These are phyloP conservation scores for Verbascum thapsus DNA, from an alignment of 257 asterid genomes.

Conservation along the genomic window DNA sequence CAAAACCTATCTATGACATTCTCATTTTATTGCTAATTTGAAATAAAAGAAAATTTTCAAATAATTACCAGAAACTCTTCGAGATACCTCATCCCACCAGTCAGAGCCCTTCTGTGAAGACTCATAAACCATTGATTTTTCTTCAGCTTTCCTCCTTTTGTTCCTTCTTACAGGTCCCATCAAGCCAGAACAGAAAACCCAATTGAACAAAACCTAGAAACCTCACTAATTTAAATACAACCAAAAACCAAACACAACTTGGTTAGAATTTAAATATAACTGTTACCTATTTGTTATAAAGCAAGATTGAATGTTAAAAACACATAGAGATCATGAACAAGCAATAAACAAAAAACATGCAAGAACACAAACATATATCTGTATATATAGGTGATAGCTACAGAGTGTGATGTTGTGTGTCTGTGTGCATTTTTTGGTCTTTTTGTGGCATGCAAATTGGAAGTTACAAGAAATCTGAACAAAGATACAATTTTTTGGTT, in stretches of 20 bases:
- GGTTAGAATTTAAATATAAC: constrained; percentile 33
- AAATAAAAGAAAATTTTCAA: neutral
- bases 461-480: constrained; percentile 25
- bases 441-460: constrained; percentile 40
- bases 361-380: no score
- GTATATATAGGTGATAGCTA: constrained; percentile 24
- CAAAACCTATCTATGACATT: neutral
- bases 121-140: constrained; percentile 40
- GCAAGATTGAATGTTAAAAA: constrained; percentile 28
- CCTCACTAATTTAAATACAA: constrained; percentile 14
- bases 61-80: constrained; percentile 42
- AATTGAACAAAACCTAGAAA: constrained; percentile 39
- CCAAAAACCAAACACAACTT: constrained; percentile 21
- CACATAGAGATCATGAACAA: constrained; percentile 23
- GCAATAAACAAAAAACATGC: no score
- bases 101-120: constrained; percentile 45
- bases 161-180: no score
- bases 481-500: neutral
- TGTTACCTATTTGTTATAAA: constrained; percentile 22
- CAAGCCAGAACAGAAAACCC: constrained; percentile 27
- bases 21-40: neutral
- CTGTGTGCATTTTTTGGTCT: constrained; percentile 18
- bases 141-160: constrained; percentile 43
- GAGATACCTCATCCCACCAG: constrained; percentile 53
- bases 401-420: constrained; percentile 7